phyloP scores from a whole-genome alignment of 129 eudicot genomes.

The Scalesia atractyloides region DNA sequence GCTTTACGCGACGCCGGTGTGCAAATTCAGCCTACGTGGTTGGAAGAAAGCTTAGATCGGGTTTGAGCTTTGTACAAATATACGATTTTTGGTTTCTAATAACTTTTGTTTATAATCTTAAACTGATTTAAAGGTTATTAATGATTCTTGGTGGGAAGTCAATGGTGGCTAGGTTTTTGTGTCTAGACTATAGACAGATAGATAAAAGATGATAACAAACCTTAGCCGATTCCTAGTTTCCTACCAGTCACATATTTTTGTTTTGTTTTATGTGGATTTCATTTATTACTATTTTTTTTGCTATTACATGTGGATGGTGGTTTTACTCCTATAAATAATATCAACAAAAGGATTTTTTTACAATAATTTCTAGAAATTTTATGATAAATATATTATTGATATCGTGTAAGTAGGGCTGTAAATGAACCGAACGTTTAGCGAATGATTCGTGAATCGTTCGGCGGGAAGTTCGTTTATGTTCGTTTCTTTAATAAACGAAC shows the following conservation, averaged over 20 bases:
- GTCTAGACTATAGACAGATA: too few species aligned
- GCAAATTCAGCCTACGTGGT: constrained; percentile 64
- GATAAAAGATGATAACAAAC: constrained; percentile 12
- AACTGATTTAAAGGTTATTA: constrained; percentile 17
- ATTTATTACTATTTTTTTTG: neutral
- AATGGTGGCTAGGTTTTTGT: neutral
- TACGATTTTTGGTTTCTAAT: neutral
- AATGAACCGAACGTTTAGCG: too few species aligned
- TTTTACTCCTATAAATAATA: neutral
- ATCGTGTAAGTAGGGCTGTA: too few species aligned
- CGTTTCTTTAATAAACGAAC: too few species aligned
- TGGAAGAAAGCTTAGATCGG: constrained; percentile 52
- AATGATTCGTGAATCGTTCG: too few species aligned
- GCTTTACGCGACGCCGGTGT: constrained; percentile 87
- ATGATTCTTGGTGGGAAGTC: neutral
- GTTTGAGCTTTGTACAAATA: neutral
- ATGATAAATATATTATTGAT: too few species aligned
- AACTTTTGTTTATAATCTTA: neutral
- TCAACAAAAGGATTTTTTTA: neutral
- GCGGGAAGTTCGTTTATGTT: too few species aligned
- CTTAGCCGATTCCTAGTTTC: neutral
- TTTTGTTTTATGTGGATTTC: neutral
- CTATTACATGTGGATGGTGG: neutral
- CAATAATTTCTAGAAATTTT: too few species aligned
- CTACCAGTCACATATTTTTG: neutral